Conservation (phyloP, 257 asterid genomes). For the Nicotiana attenuata region DNA sequence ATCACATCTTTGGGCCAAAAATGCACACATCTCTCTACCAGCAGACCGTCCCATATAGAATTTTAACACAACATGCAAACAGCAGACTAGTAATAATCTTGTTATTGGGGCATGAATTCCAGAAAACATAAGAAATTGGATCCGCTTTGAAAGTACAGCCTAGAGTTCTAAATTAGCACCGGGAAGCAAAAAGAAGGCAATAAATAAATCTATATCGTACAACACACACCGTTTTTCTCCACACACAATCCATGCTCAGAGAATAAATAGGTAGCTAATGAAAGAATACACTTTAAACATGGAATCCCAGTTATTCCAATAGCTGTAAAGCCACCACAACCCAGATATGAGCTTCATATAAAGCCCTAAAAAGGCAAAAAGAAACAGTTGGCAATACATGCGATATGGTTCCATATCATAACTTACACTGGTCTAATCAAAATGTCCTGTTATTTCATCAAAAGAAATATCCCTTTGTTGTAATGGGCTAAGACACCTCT, state of each 20-base stretch:
- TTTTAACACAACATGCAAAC: neutral
- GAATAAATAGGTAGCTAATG: neutral
- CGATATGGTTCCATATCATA: neutral
- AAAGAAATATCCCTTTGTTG: neutral
- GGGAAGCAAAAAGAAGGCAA: neutral
- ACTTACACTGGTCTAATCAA: neutral
- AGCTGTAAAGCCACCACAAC: neutral
- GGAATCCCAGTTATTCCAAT: neutral
- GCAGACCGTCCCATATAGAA: neutral
- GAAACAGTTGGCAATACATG: neutral
- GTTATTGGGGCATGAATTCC: neutral
- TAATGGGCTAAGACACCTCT: neutral
- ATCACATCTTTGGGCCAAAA: neutral
- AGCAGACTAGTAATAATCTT: neutral
- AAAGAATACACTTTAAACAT: neutral
- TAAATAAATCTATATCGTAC: neutral
- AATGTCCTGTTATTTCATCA: neutral
- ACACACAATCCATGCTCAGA: neutral
- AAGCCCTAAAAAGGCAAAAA: conserved; percentile 1
- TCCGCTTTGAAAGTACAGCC: neutral
- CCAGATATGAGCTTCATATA: neutral
- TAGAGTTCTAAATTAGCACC: neutral
- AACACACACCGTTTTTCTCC: neutral
- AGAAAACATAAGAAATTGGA: neutral
- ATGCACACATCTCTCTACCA: no score